Conservation (phyloP, 192 early-diverging fungal genomes). For the Cetraspora pellucida region DNA sequence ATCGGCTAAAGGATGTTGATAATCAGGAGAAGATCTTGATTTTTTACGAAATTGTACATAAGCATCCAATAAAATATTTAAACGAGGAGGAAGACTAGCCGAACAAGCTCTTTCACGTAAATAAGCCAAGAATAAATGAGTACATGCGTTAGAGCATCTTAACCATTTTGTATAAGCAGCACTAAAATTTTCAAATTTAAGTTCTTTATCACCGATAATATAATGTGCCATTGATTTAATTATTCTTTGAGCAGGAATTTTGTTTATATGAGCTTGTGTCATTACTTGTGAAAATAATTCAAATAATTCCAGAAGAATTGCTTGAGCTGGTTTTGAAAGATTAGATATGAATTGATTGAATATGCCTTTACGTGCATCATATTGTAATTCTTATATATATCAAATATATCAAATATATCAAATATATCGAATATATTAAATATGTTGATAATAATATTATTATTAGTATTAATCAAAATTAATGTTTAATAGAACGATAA, state of each 20-base stretch:
- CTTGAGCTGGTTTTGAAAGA: conserved; percentile 6
- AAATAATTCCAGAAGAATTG: conserved; percentile 16
- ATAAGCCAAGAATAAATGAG: conserved; percentile 31
- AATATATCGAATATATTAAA: no score
- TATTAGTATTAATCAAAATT: not conserved
- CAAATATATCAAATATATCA: no score
- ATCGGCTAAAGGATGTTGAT: not conserved
- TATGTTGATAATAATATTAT: not conserved
- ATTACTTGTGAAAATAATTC: conserved; percentile 19
- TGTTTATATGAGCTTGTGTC: conserved; percentile 19
- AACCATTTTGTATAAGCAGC: conserved; percentile 27
- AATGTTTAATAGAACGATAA: not conserved
- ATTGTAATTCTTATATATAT: conserved; percentile 24
- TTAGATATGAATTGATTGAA: conserved; percentile 24
- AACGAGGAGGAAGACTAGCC: not conserved
- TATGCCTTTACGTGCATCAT: conserved; percentile 24
- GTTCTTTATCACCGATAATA: not conserved
- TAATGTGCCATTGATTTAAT: conserved; percentile 21
- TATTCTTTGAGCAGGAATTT: conserved; percentile 23
- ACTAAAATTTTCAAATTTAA: conserved; percentile 13
- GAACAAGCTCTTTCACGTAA: conserved; percentile 8
- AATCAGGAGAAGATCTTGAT: no score
- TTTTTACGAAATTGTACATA: conserved; percentile 14
- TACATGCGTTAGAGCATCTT: conserved; percentile 27
- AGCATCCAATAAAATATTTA: conserved; percentile 16